phyloP scores from a whole-genome alignment of 2,329 filamentous ascomycete genomes.

The Paracoccidioides brasiliensis region DNA sequence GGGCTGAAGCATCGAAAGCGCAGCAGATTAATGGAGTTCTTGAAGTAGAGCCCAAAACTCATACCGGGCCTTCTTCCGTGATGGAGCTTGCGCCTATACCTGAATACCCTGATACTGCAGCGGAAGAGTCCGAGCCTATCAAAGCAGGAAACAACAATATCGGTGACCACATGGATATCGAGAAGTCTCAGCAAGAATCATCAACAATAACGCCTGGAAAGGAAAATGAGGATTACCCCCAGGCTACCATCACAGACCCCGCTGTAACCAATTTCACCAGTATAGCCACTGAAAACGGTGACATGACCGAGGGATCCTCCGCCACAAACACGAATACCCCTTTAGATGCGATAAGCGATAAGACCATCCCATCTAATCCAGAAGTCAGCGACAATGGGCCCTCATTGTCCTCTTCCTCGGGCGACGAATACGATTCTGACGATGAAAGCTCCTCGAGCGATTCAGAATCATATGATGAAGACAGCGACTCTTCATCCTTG shows the following conservation, averaged over 20 bases:
- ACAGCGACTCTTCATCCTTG: slow-evolving; percentile 10
- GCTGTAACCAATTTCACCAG: neutral
- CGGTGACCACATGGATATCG: neutral
- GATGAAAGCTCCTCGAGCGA: slow-evolving; percentile 31
- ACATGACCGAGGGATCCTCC: neutral
- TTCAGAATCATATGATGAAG: slow-evolving; percentile 17
- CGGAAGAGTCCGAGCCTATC: neutral
- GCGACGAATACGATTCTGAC: slow-evolving; percentile 6
- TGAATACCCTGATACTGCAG: neutral
- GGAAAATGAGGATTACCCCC: neutral
- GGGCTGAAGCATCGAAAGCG: slow-evolving; percentile 15
- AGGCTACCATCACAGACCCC: neutral
- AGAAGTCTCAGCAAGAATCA: neutral
- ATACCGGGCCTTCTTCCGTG: neutral
- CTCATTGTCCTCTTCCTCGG: neutral
- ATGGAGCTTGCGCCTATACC: neutral
- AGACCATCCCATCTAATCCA: neutral
- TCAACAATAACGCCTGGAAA: neutral
- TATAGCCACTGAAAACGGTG: neutral
- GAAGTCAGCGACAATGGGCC: neutral
- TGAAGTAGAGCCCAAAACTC: neutral
- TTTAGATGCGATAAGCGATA: neutral
- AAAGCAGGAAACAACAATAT: neutral
- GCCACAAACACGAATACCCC: neutral
- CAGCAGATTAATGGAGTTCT: neutral